Conservation (phyloP, 306 rosid species). For the Benincasa hispida region DNA sequence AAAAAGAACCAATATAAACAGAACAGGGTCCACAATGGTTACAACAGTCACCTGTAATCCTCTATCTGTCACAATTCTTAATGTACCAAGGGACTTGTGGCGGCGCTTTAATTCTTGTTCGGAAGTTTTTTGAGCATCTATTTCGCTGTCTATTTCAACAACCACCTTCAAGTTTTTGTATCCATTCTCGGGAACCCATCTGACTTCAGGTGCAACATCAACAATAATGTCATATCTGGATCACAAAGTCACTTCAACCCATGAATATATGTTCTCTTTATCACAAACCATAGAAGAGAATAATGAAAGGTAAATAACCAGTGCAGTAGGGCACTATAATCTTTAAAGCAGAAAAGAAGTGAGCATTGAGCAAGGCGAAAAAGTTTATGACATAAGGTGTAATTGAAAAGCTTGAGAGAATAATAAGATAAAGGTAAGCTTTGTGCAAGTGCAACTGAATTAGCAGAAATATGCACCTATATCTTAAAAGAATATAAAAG, state of each 20-base stretch:
- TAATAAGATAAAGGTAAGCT: neutral
- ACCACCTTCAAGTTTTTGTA: constrained; percentile 74
- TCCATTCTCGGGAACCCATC: constrained; percentile 68
- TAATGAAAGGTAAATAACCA: neutral
- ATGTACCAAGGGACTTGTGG: constrained; percentile 51
- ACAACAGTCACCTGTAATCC: constrained; percentile 62
- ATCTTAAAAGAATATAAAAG: constrained; percentile 8
- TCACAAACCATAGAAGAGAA: constrained; percentile 5
- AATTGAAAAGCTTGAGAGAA: neutral
- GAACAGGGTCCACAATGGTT: neutral
- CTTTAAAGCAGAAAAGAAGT: neutral
- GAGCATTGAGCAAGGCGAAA: neutral
- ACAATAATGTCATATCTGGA: constrained; percentile 75
- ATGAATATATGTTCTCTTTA: constrained; percentile 3
- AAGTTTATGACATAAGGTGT: neutral
- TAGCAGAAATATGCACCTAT: neutral
- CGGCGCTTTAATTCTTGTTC: constrained; percentile 68
- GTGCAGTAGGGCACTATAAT: neutral
- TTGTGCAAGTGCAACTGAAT: neutral
- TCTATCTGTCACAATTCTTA: constrained; percentile 70
- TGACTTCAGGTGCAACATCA: constrained; percentile 78
- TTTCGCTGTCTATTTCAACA: constrained; percentile 76
- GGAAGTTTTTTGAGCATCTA: constrained; percentile 48
- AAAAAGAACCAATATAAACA: neutral
- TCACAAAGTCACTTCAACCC: constrained; percentile 22